These are phyloP conservation scores for Paramecium pentaurelia DNA, from an alignment of 73 alveolate genomes.

Conservation along the genomic window DNA sequence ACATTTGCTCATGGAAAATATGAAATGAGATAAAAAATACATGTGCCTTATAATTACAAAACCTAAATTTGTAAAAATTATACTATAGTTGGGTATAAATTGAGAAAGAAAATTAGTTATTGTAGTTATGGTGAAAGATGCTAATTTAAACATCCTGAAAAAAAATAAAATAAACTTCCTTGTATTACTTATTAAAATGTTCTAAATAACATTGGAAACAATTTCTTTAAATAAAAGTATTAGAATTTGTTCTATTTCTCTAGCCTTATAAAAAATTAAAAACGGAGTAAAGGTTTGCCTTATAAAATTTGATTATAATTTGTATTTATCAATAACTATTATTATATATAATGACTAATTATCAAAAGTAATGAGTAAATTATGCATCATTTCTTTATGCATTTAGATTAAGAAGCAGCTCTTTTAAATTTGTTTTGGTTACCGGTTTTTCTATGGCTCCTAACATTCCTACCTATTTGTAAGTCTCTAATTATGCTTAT, in stretches of 20 bases:
- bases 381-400: not conserved
- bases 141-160: constrained; percentile 10
- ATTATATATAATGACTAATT: not conserved
- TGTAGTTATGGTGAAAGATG: not conserved
- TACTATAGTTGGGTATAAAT: not conserved
- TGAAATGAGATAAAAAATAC: constrained; percentile 32
- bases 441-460: constrained; percentile 45
- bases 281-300: not conserved
- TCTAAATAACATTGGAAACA: not conserved
- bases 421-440: not conserved
- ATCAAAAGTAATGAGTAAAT: constrained; percentile 30
- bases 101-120: not conserved
- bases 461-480: not conserved
- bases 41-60: constrained; percentile 40
- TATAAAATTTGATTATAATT: not conserved
- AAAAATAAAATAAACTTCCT: not conserved
- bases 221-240: not conserved
- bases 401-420: not conserved
- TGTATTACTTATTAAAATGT: not conserved
- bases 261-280: not conserved
- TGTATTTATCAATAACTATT: not conserved
- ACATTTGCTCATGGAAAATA: constrained; percentile 46
- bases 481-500: not conserved
- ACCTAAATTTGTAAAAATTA: constrained; percentile 22
- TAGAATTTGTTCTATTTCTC: not conserved